These are phyloP conservation scores for Cystobasidium pallidum DNA, from an alignment of 1,284 basidiomycete genomes.

Conservation along the genomic window DNA sequence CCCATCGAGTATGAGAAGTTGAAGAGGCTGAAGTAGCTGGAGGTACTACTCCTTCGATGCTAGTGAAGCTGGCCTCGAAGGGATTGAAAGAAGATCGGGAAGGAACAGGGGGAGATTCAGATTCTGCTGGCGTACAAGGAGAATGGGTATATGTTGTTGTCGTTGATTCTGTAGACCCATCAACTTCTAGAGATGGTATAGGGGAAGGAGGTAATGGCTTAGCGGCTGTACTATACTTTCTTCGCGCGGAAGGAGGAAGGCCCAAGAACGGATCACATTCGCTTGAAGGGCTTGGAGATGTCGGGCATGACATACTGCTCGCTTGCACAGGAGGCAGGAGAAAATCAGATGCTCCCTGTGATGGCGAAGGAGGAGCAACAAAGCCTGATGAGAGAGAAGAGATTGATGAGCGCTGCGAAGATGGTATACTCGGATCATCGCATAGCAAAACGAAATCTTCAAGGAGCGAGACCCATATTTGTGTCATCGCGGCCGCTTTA, in stretches of 20 bases:
- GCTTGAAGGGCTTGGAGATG: constrained; percentile 17
- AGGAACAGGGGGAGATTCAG: not conserved
- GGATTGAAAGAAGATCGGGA: constrained; percentile 23
- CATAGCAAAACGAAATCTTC: constrained; percentile 12
- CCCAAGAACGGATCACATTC: constrained; percentile 26
- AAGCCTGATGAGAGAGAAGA: constrained; percentile 8
- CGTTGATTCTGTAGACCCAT: constrained; percentile 22
- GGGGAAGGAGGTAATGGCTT: constrained; percentile 15
- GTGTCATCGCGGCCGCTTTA: constrained; percentile 14
- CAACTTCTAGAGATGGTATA: constrained; percentile 18
- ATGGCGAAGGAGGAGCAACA: not conserved
- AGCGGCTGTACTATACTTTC: not conserved
- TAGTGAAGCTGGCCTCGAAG: constrained; percentile 39
- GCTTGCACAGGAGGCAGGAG: not conserved
- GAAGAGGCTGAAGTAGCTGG: not conserved
- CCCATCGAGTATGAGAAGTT: not conserved
- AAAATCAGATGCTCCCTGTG: not conserved
- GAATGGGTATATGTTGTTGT: constrained; percentile 20
- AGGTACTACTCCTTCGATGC: not conserved
- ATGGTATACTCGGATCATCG: constrained; percentile 13
- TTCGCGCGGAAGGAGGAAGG: constrained; percentile 1
- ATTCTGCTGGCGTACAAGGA: constrained; percentile 3
- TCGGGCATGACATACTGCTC: not conserved
- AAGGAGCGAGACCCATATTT: constrained; percentile 4
- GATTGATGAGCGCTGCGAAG: constrained; percentile 10